Conservation (phyloP, 495 filamentous ascomycete genomes). For the Evernia prunastri region DNA sequence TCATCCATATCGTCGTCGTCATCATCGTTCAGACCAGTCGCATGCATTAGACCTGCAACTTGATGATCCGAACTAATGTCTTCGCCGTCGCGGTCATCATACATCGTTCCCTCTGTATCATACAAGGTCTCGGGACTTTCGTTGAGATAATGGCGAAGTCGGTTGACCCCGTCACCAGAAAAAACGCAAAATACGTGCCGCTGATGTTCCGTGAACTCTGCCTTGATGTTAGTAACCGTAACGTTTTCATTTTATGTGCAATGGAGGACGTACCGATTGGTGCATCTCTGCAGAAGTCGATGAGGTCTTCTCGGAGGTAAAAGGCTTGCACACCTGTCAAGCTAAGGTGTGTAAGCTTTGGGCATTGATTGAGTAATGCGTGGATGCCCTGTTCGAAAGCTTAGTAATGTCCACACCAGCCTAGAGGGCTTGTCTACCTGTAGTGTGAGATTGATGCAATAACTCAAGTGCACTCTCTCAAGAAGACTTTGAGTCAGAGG, state of each 20-base stretch:
- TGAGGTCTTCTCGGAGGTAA: constrained; percentile 67
- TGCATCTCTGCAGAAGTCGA: constrained; percentile 76
- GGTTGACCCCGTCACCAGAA: constrained; percentile 74
- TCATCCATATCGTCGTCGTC: constrained; percentile 41
- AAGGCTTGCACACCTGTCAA: constrained; percentile 90
- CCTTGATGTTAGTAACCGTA: constrained; percentile 28
- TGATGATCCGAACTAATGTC: constrained; percentile 43
- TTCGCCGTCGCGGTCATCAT: constrained; percentile 50
- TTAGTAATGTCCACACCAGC: constrained; percentile 23
- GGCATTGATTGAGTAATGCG: constrained; percentile 81
- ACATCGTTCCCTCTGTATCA: constrained; percentile 46
- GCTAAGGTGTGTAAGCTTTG: constrained; percentile 87
- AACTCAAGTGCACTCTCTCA: constrained; percentile 94
- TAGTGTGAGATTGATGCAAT: constrained; percentile 77
- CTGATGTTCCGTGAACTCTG: constrained; percentile 93
- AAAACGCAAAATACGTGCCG: constrained; percentile 96
- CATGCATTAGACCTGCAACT: constrained; percentile 51
- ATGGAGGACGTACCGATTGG: constrained; percentile 53
- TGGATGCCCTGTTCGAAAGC: constrained; percentile 68
- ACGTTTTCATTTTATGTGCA: background rate
- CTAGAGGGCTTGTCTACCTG: constrained; percentile 47
- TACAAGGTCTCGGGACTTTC: constrained; percentile 30
- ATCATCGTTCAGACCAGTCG: constrained; percentile 45
- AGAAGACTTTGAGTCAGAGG: constrained; percentile 52
- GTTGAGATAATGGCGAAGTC: constrained; percentile 73